These are phyloP conservation scores for Thelonectria rubi DNA, from an alignment of 2,329 filamentous ascomycete genomes.

Conservation along the genomic window DNA sequence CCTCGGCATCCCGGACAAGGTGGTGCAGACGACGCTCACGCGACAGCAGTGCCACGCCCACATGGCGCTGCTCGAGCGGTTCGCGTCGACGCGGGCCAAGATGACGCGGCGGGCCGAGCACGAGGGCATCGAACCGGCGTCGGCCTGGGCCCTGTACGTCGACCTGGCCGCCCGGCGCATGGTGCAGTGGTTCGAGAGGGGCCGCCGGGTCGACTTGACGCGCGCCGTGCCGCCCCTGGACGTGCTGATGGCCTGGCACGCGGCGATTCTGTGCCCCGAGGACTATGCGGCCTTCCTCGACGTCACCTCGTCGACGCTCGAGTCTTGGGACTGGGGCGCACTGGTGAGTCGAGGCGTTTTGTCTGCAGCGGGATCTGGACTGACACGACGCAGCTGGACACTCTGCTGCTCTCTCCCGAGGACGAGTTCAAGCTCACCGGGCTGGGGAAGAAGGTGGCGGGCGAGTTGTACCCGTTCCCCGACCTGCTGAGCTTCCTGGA, in stretches of 20 bases:
- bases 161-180: constrained; percentile 27
- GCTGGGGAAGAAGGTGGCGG: no score
- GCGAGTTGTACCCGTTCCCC: no score
- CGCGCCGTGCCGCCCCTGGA: constrained; percentile 25
- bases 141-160: constrained; percentile 34
- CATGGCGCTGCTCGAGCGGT: constrained; percentile 23
- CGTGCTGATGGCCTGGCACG: constrained; percentile 30
- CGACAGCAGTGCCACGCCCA: constrained; percentile 6
- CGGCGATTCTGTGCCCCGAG: constrained; percentile 19
- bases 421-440: no score
- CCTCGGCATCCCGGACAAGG: no score
- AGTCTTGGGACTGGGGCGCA: neutral
- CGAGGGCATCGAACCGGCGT: neutral
- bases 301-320: no score
- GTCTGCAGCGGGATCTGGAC: no score
- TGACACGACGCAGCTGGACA: no score
- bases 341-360: no score
- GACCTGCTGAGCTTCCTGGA: no score
- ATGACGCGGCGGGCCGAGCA: constrained; percentile 23
- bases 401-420: no score
- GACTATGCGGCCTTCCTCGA: constrained; percentile 17
- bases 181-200: constrained; percentile 23
- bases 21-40: no score
- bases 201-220: constrained; percentile 1
- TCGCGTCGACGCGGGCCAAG: constrained; percentile 15